Evolutionary conservation across 164 flowering plant species (phyloP), one percentile per base, ranked within the genome.

Genomic region (Macadamia integrifolia): DNA sequence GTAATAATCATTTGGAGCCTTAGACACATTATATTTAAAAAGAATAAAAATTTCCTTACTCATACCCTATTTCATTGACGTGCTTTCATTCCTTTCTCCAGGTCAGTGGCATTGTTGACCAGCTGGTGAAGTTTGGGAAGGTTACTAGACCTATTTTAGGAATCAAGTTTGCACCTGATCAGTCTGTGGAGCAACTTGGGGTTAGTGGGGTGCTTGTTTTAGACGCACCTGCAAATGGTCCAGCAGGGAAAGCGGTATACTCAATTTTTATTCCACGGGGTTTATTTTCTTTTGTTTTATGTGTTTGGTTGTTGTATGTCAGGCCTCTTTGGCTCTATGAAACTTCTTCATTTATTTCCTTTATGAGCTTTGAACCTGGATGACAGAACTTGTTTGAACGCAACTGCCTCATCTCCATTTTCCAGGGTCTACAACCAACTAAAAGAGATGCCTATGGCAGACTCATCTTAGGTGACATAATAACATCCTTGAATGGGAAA

Each of bases 101-200:
- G 98, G 98, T 93, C 14, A 52, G 86, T 74, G 94, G 97, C 65
- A 91, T 93, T 70, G 98, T 93, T 66, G 96, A 93, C 49, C 98
- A 93, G 76, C 71, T 93, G 77, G 97, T 91, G 66, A 82, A 72
- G 66, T 93, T 76, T 80, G 98, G 98, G 44, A 93, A 91, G 74
- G 98, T 91, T 55, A 93, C 97, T 3, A 83, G 98, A 69, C 98
- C 98, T 30, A 85, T 93, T 74, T 82, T 93, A 68, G 98, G 97
- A 48, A 93, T 93, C 63, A 93, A 93, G 72, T 91, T 93, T 77
- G 98, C 98, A 60, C 98, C 98, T 23, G 98, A 93, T 85, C 97
- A 91, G 65, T 91, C 98, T 43, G 97, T 91, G 56, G 98, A 93
- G 82, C 98, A 93, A 76, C 74, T 93, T 59, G 98, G 98, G 7